These are phyloP conservation scores for Cladosporium austrohemisphaericum DNA, from an alignment of 2,329 filamentous ascomycete species.

Conservation along the genomic window DNA sequence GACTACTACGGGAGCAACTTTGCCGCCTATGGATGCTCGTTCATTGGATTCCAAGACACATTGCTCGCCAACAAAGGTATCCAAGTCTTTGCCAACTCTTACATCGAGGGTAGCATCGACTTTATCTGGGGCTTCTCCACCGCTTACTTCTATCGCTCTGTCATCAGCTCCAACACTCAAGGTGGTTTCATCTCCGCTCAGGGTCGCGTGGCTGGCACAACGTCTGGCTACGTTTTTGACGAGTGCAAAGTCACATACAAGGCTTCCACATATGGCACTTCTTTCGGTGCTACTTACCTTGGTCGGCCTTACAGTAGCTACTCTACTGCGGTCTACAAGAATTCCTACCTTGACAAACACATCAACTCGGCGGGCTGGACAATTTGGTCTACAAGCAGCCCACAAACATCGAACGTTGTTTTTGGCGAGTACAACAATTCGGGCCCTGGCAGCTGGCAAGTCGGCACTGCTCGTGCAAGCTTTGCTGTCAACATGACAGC, in stretches of 20 bases:
- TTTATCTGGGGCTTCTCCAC: slow-evolving; percentile 44
- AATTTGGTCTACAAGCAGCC: slow-evolving; percentile 48
- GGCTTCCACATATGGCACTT: slow-evolving; percentile 39
- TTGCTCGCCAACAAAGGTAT: slow-evolving; percentile 30
- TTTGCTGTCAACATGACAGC: slow-evolving; percentile 42
- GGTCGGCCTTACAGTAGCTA: slow-evolving; percentile 51
- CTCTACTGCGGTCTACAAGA: slow-evolving; percentile 49
- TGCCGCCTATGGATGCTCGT: slow-evolving; percentile 33
- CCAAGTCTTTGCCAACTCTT: slow-evolving; percentile 30
- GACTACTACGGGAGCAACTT: slow-evolving; percentile 33
- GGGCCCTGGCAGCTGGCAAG: slow-evolving; percentile 52
- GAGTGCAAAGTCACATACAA: slow-evolving; percentile 54
- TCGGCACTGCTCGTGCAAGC: slow-evolving; percentile 45
- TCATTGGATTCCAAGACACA: slow-evolving; percentile 32
- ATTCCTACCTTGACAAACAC: slow-evolving; percentile 49
- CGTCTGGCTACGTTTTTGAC: slow-evolving; percentile 36
- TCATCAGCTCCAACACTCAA: slow-evolving; percentile 34
- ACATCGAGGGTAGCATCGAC: slow-evolving; percentile 37
- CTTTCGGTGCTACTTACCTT: slow-evolving; percentile 42
- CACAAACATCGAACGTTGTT: slow-evolving; percentile 49
- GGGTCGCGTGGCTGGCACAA: slow-evolving; percentile 36
- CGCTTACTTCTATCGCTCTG: slow-evolving; percentile 41
- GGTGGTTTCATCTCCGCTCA: slow-evolving; percentile 38
- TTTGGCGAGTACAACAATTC: slow-evolving; percentile 59
- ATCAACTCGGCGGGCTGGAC: slow-evolving; percentile 58